phyloP scores from a whole-genome alignment of 306 rosid genomes.

The Ochetophila trinervis region DNA sequence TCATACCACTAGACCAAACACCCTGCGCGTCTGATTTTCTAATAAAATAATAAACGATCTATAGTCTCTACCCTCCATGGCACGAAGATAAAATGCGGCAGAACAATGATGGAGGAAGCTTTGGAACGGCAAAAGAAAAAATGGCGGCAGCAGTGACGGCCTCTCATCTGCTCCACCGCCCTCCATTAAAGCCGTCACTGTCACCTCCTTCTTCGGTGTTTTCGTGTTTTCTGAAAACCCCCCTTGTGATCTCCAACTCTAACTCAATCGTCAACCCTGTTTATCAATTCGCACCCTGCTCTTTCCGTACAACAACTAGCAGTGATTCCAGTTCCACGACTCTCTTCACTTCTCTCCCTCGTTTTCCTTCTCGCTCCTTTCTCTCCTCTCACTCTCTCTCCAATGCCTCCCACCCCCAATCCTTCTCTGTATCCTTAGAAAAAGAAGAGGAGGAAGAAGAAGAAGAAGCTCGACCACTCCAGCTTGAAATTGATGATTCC shows the following conservation, averaged over 20 bases:
- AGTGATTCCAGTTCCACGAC: conserved; percentile 16
- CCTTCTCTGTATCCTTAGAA: conserved; percentile 4
- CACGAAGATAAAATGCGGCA: not conserved
- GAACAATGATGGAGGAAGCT: not conserved
- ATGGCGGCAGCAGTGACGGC: conserved; percentile 43
- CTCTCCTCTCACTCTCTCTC: conserved; percentile 28
- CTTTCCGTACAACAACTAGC: conserved; percentile 8
- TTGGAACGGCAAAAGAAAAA: not conserved
- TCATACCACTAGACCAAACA: conserved; percentile 69
- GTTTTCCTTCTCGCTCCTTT: conserved; percentile 13
- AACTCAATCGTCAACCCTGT: conserved; percentile 8
- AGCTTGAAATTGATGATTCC: not conserved
- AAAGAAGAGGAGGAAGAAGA: conserved; percentile 12
- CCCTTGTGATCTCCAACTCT: conserved; percentile 23
- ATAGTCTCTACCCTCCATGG: too few relatives aligned
- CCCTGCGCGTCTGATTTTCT: conserved; percentile 18
- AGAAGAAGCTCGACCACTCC: not conserved
- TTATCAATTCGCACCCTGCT: not conserved
- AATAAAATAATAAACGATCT: too few relatives aligned
- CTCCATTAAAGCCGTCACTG: conserved; percentile 30
- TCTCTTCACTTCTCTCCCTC: conserved; percentile 14
- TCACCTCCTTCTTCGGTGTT: conserved; percentile 27
- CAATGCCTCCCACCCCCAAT: conserved; percentile 13
- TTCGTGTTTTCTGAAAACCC: conserved; percentile 42
- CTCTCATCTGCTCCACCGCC: conserved; percentile 35